Conservation (phyloP, 2,329 filamentous ascomycete genomes). For the Microdochium bolleyi region DNA sequence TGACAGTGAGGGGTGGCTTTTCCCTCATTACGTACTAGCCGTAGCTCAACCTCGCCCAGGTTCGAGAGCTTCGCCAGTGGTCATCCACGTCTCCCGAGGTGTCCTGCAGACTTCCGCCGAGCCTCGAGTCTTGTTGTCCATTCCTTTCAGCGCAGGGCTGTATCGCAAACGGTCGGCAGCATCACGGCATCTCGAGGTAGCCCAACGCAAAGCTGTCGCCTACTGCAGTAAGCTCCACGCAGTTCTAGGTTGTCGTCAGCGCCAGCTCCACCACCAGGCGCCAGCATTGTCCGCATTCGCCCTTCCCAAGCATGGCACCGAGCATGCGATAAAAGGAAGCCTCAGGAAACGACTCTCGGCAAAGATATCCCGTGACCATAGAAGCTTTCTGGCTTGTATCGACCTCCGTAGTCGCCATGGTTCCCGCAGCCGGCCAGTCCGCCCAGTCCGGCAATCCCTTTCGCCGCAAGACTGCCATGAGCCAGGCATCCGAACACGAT, state of each 20-base stretch:
- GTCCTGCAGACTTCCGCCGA: not conserved
- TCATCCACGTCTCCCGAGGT: not conserved
- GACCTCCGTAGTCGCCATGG: not conserved
- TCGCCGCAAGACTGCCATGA: conserved; percentile 25
- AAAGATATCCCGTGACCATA: not conserved
- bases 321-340: not conserved
- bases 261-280: not conserved
- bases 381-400: not conserved
- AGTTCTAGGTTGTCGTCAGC: not conserved
- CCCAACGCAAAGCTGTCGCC: not conserved
- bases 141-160: not conserved
- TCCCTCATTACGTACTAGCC: not conserved
- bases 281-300: not conserved
- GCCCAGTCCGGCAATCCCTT: conserved; percentile 37
- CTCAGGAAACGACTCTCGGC: not conserved
- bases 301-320: not conserved
- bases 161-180: not conserved
- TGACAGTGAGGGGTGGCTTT: not conserved
- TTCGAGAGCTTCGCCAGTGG: not conserved
- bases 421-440: conserved; percentile 17
- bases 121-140: not conserved
- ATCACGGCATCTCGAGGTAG: not conserved
- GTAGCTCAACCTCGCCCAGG: not conserved
- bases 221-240: not conserved
- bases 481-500: not conserved